Base-by-base conservation (phyloP, 371 early-diverging fungal genomes). In the Apophysomyces ossiformis region DNA sequence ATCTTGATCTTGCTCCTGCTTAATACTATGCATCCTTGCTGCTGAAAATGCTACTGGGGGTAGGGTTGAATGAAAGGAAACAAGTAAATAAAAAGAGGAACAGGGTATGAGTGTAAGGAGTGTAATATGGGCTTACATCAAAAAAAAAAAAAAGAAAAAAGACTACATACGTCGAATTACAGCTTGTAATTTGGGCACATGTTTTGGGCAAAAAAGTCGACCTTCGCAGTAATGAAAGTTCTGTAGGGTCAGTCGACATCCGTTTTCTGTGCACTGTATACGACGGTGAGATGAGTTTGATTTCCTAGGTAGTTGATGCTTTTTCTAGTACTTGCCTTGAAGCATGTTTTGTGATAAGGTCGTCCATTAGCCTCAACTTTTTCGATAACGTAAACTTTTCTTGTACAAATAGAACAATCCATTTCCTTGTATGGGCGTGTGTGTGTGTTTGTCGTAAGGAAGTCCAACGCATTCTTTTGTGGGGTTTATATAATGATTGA, bases 331-430 rank as follows among this genome's bases (percentile, higher is more conserved):
- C 58, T n/a, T 75, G 82, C 85, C 83, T 81, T 83, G 75, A 85
- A 78, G 63, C 85, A 81, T 12, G 75, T 68, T 59, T 86, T 85
- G 62, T 88, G 88, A 68, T 84, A 89, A 62, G 79, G 78, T 44
- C 78, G 73, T 9, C 79, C 76, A 39, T 86, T 87, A 7, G 86
- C 88, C 39, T 87, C 88, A 26, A 87, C 68, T 71, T 86, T 87
- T 63, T 89, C 88, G 58, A 83, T 85, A 32, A 84, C 70, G 71
- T 88, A 89, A 2, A 89, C 90, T 13, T 71, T 85, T 71, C 79
- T 81, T 16, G 71, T 68, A 58, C 90, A 89, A 54, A 73, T 82
- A 21, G 75, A 75, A 61, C 90, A 89, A 45, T 75, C 61, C 59
- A 67, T 65, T 57, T 18, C 45, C 44, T 67, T 16, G 3, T 26